A percentile compares a stretch with the other conserved stretches of the same genome.
phyloP scores from a whole-genome alignment of 257 asterid genomes.

The Forsythia suspensa region DNA sequence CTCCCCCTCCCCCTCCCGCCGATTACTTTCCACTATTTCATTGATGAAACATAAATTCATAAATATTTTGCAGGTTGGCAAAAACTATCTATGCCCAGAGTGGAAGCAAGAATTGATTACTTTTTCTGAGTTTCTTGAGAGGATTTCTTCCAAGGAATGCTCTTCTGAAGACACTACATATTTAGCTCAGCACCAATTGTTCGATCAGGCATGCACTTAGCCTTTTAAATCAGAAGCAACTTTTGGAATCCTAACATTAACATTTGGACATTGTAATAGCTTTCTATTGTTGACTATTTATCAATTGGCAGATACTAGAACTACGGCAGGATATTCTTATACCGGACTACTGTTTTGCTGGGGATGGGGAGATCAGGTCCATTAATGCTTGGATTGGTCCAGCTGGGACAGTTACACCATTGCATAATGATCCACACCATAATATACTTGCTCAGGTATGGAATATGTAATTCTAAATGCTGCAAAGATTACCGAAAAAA shows the following conservation, averaged over 20 bases:
- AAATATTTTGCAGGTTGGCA: conserved; percentile 50
- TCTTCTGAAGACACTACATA: conserved; percentile 52
- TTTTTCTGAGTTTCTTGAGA: conserved; percentile 84
- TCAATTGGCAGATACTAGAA: conserved; percentile 74
- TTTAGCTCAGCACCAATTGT: conserved; percentile 92
- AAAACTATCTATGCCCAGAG: conserved; percentile 57
- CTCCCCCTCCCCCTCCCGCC: background rate
- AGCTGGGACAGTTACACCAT: conserved; percentile 92
- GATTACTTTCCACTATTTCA: background rate
- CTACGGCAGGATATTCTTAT: conserved; percentile 74
- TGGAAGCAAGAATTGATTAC: conserved; percentile 89
- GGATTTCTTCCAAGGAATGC: conserved; percentile 51
- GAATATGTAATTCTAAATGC: conserved; percentile 19
- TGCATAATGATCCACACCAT: conserved; percentile 98
- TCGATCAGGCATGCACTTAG: conserved; percentile 72
- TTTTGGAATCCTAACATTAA: conserved; percentile 6
- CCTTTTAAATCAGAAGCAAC: background rate
- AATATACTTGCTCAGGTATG: conserved; percentile 96
- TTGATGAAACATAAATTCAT: background rate
- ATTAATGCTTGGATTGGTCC: conserved; percentile 99
- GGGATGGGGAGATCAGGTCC: conserved; percentile 87
- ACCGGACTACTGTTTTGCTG: conserved; percentile 96
- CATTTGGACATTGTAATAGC: background rate
- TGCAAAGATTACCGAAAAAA: conserved; percentile 7
- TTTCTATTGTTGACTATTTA: conserved; percentile 13